phyloP scores from a whole-genome alignment of 352 stramenopile species.

The Phytophthora constricta region DNA sequence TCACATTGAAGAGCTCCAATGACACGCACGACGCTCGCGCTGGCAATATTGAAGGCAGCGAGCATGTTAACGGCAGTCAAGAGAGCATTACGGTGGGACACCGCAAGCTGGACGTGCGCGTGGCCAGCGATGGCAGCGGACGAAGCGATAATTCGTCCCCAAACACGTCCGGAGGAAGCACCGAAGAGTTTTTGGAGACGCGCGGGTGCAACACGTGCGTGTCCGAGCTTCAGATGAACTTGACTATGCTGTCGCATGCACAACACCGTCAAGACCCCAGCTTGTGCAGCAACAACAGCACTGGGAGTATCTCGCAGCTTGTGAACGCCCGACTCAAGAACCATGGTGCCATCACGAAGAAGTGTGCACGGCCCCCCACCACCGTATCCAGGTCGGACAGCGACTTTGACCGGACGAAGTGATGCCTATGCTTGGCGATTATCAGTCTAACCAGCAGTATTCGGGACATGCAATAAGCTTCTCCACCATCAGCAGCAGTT shows the following conservation, averaged over 20 bases:
- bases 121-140: conserved; percentile 17
- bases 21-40: conserved; percentile 12
- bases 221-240: conserved; percentile 44
- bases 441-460: conserved; percentile 26
- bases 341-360: neutral
- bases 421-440: conserved; percentile 22
- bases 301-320: conserved; percentile 31
- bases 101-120: conserved; percentile 16
- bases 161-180: conserved; percentile 24
- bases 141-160: conserved; percentile 17
- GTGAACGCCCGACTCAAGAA: conserved; percentile 18
- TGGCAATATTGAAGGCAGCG: conserved; percentile 16
- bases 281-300: conserved; percentile 24
- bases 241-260: conserved; percentile 22
- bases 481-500: conserved; percentile 55
- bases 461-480: conserved; percentile 44
- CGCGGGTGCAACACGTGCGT: conserved; percentile 44
- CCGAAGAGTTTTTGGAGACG: conserved; percentile 40
- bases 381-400: conserved; percentile 18
- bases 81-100: conserved; percentile 17
- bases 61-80: neutral
- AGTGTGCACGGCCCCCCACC: conserved; percentile 12
- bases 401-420: conserved; percentile 25
- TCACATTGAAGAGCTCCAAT: neutral
- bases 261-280: conserved; percentile 22